Conservation (phyloP, 139 green algal species). For the Micractinium sp. region DNA sequence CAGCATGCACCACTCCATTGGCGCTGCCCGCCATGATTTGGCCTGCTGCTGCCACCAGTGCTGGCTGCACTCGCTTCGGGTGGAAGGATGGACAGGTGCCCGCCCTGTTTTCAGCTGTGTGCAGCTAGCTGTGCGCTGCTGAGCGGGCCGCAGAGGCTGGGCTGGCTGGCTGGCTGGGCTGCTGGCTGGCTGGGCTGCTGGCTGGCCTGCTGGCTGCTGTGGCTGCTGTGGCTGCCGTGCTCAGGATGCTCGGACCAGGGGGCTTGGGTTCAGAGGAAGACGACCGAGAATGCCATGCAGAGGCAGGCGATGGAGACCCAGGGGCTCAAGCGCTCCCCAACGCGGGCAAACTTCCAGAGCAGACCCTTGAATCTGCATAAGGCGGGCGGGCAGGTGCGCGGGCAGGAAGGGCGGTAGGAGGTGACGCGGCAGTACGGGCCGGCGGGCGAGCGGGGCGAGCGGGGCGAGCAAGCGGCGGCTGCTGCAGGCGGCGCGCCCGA, state of each 20-base stretch:
- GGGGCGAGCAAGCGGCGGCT: neutral
- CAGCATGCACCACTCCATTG: neutral
- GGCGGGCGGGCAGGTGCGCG: too few relatives aligned
- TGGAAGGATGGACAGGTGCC: too few relatives aligned
- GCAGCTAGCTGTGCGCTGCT: too few relatives aligned
- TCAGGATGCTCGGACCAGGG: neutral
- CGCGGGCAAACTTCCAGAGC: conserved; percentile 90
- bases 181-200: neutral
- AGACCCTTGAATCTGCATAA: conserved; percentile 79
- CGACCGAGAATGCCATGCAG: conserved; percentile 69
- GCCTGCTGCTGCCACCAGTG: neutral
- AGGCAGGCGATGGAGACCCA: conserved; percentile 78
- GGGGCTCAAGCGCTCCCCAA: conserved; percentile 82
- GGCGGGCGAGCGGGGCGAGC: neutral
- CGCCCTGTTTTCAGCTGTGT: too few relatives aligned
- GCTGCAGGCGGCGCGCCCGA: too few relatives aligned
- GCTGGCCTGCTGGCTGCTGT: neutral
- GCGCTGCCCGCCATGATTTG: neutral
- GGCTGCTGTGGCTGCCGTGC: neutral
- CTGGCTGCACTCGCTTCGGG: too few relatives aligned
- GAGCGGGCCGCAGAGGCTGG: neutral
- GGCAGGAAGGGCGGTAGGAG: neutral
- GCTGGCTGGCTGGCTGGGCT: neutral
- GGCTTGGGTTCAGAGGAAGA: conserved; percentile 48
- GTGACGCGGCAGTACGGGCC: neutral